A percentile compares a stretch with the other conserved stretches of the same genome.
Conservation (phyloP, 495 filamentous ascomycete genomes). For the Penicillium arizonense region DNA sequence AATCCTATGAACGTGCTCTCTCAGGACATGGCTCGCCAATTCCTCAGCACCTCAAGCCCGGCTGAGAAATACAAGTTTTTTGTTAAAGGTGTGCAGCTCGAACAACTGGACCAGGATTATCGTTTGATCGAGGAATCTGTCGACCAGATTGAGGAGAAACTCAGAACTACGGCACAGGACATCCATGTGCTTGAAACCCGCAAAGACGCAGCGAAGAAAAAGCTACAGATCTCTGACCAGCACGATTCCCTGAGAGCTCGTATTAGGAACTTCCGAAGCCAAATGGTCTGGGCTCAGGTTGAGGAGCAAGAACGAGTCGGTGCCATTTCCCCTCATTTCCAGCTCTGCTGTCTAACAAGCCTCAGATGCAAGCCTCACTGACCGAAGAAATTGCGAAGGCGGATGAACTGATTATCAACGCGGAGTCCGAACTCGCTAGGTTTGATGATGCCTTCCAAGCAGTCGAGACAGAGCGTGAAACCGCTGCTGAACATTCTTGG, state of each 20-base stretch:
- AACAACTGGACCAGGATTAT: constrained; percentile 91
- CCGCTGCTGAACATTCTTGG: constrained; percentile 53
- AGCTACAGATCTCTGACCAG: constrained; percentile 56
- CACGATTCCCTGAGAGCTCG: constrained; percentile 55
- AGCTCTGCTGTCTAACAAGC: neutral
- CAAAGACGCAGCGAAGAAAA: constrained; percentile 46
- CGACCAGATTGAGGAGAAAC: constrained; percentile 65
- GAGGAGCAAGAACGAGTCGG: constrained; percentile 51
- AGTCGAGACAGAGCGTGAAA: constrained; percentile 46
- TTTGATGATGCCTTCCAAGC: constrained; percentile 44
- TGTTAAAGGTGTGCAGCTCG: constrained; percentile 89
- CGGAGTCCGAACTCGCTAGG: constrained; percentile 36
- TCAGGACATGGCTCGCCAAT: constrained; percentile 92
- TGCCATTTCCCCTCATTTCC: neutral
- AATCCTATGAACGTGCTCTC: constrained; percentile 98
- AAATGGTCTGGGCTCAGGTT: constrained; percentile 75
- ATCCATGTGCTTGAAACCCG: constrained; percentile 44
- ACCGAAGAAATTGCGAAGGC: constrained; percentile 31
- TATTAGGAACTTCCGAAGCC: constrained; percentile 48
- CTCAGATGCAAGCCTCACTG: constrained; percentile 35
- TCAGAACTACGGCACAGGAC: constrained; percentile 47
- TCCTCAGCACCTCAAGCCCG: constrained; percentile 79
- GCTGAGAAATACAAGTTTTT: constrained; percentile 95
- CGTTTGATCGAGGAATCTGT: constrained; percentile 67
- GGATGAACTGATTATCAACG: constrained; percentile 39